These are phyloP conservation scores for Pichia sp. DNA, from an alignment of 1,139 yeast species.

Conservation along the genomic window DNA sequence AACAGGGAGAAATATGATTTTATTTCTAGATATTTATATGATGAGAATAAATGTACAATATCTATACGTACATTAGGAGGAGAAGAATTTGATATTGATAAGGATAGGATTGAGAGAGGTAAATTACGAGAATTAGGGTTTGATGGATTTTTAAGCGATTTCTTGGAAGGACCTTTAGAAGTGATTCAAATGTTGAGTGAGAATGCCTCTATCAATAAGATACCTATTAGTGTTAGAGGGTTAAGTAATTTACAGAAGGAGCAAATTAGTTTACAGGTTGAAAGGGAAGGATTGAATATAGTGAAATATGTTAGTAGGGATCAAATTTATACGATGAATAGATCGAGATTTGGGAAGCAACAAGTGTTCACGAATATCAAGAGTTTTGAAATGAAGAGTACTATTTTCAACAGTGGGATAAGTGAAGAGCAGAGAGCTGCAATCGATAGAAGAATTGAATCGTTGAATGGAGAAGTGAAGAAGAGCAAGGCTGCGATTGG, in stretches of 20 bases:
- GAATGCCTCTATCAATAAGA: slow-evolving; percentile 45
- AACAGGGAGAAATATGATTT: slow-evolving; percentile 38
- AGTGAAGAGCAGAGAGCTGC: slow-evolving; percentile 24
- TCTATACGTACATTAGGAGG: slow-evolving; percentile 39
- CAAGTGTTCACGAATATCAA: slow-evolving; percentile 36
- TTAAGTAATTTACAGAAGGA: slow-evolving; percentile 37
- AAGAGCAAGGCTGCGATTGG: slow-evolving; percentile 7
- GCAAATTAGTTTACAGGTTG: slow-evolving; percentile 18
- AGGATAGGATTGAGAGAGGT: slow-evolving; percentile 27
- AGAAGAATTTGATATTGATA: slow-evolving; percentile 23
- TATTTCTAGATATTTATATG: slow-evolving; percentile 37
- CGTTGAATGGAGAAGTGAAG: slow-evolving; percentile 10
- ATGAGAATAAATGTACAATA: slow-evolving; percentile 32
- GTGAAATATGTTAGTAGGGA: slow-evolving; percentile 56
- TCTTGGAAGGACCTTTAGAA: slow-evolving; percentile 63
- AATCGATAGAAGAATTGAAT: slow-evolving; percentile 19
- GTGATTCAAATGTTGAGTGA: slow-evolving; percentile 71
- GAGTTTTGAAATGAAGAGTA: slow-evolving; percentile 21
- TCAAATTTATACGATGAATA: slow-evolving; percentile 40
- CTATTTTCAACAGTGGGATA: slow-evolving; percentile 39
- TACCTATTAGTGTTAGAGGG: slow-evolving; percentile 53
- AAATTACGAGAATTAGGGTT: slow-evolving; percentile 50
- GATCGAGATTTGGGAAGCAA: slow-evolving; percentile 52
- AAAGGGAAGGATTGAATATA: slow-evolving; percentile 38
- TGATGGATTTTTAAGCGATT: slow-evolving; percentile 72